Percentiles rank a stretch among this genome's conserved stretches.
Conservation (phyloP, 345 rosid genomes). For the Salix brachista region DNA sequence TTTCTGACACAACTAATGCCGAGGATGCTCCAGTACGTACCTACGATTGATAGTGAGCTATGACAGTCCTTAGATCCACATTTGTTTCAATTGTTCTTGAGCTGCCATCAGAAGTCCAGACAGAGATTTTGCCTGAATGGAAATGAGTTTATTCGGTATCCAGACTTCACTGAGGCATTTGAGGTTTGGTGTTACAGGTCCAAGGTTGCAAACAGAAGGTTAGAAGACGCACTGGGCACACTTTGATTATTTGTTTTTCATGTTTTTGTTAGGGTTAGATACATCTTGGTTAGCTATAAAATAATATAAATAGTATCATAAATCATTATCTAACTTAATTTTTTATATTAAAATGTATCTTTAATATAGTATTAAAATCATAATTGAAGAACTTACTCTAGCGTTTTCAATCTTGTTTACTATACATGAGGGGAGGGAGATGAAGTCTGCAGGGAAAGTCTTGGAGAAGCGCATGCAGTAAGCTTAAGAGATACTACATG, state of each 20-base stretch:
- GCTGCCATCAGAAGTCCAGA: constrained; percentile 71
- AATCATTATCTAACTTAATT: too few relatives aligned
- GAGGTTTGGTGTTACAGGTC: constrained; percentile 86
- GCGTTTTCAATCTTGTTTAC: background rate
- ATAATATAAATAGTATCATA: too few relatives aligned
- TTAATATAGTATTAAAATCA: too few relatives aligned
- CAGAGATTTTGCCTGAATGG: constrained; percentile 74
- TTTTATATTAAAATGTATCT: too few relatives aligned
- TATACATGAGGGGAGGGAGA: background rate
- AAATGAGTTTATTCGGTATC: constrained; percentile 51
- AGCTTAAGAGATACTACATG: background rate
- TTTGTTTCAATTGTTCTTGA: constrained; percentile 68
- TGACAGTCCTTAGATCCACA: constrained; percentile 75
- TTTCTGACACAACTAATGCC: background rate
- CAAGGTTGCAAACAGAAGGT: constrained; percentile 69
- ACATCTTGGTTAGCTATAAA: too few relatives aligned
- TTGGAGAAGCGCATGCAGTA: background rate
- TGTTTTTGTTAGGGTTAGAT: too few relatives aligned
- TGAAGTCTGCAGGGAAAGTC: background rate
- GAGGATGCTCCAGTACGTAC: constrained; percentile 27
- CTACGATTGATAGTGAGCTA: constrained; percentile 56
- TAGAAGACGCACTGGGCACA: constrained; percentile 30
- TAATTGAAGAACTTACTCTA: background rate
- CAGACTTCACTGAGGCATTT: constrained; percentile 80
- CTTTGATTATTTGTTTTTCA: background rate